A percentile compares a stretch with the other conserved stretches of the same genome.
Evolutionary conservation across 305 asterid species (phyloP).

Genomic region (Fraxinus sp.): DNA sequence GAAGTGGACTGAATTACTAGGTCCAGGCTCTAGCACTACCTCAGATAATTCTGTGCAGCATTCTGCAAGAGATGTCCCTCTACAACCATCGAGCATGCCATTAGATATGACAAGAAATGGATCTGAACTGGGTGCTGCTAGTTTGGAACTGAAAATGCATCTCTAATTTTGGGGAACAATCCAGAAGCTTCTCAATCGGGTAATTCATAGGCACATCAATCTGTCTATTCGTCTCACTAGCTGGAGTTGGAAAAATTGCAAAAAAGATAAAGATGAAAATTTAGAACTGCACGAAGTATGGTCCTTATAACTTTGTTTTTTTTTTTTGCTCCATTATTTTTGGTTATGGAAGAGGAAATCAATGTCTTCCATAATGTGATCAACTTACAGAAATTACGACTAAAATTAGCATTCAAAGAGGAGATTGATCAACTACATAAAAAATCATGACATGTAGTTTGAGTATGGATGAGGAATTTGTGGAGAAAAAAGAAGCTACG

Average conservation of each 20-base stretch:
- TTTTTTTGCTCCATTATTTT: background rate
- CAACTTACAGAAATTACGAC: constrained; percentile 38
- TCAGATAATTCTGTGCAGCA: too few relatives aligned
- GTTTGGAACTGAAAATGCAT: constrained; percentile 4
- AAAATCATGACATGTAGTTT: constrained; percentile 45
- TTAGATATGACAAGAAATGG: background rate
- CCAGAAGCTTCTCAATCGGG: constrained; percentile 23
- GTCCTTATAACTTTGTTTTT: constrained; percentile 24
- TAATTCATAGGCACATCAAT: constrained; percentile 18
- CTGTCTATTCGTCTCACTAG: constrained; percentile 33
- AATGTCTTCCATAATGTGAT: background rate
- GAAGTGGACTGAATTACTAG: too few relatives aligned
- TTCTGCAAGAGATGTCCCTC: too few relatives aligned
- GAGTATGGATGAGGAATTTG: constrained; percentile 34
- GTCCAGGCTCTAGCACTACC: too few relatives aligned
- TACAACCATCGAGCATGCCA: too few relatives aligned
- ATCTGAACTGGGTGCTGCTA: background rate
- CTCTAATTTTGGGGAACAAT: constrained; percentile 8
- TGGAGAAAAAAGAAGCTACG: constrained; percentile 26
- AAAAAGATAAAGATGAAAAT: constrained; percentile 33
- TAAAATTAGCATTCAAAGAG: constrained; percentile 33
- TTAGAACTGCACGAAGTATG: constrained; percentile 38
- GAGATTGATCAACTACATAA: constrained; percentile 44
- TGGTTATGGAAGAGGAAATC: background rate
- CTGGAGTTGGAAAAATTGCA: constrained; percentile 41